phyloP scores from a whole-genome alignment of 2,329 filamentous ascomycete genomes.

The Pseudogymnoascus sp. region DNA sequence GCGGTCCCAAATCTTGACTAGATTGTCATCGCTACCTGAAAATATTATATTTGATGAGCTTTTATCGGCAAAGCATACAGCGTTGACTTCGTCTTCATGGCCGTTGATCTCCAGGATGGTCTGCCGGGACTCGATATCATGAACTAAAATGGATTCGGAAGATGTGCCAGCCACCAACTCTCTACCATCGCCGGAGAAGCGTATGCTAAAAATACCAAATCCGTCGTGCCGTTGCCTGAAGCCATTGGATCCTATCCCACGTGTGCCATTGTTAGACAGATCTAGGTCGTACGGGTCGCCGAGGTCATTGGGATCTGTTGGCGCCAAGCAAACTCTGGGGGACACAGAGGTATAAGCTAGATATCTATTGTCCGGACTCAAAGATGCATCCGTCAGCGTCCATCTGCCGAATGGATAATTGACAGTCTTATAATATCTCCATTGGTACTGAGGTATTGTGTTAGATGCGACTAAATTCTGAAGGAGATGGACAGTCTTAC shows the following conservation, averaged over 20 bases:
- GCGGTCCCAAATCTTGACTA: constrained; percentile 93
- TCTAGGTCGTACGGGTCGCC: constrained; percentile 77
- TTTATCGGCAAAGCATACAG: constrained; percentile 89
- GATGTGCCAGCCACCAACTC: constrained; percentile 88
- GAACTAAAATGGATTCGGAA: constrained; percentile 72
- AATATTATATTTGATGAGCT: constrained; percentile 89
- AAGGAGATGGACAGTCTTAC: not conserved
- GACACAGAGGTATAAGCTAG: constrained; percentile 88
- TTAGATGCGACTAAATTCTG: not conserved
- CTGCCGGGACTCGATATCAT: constrained; percentile 77
- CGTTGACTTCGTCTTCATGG: constrained; percentile 86
- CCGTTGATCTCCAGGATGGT: constrained; percentile 69
- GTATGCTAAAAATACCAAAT: constrained; percentile 77
- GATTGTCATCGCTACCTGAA: constrained; percentile 90
- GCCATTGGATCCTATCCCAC: constrained; percentile 4
- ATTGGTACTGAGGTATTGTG: constrained; percentile 52
- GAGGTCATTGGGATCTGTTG: constrained; percentile 75
- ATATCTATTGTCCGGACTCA: constrained; percentile 87
- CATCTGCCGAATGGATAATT: constrained; percentile 80
- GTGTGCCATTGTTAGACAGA: constrained; percentile 47
- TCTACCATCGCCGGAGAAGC: constrained; percentile 85
- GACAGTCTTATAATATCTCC: constrained; percentile 92
- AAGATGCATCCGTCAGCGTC: constrained; percentile 89
- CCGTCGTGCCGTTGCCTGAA: constrained; percentile 22
- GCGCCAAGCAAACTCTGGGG: constrained; percentile 74